These are phyloP conservation scores for Leersia perrieri DNA, from an alignment of 176 grass and related monocot genomes.

Conservation along the genomic window DNA sequence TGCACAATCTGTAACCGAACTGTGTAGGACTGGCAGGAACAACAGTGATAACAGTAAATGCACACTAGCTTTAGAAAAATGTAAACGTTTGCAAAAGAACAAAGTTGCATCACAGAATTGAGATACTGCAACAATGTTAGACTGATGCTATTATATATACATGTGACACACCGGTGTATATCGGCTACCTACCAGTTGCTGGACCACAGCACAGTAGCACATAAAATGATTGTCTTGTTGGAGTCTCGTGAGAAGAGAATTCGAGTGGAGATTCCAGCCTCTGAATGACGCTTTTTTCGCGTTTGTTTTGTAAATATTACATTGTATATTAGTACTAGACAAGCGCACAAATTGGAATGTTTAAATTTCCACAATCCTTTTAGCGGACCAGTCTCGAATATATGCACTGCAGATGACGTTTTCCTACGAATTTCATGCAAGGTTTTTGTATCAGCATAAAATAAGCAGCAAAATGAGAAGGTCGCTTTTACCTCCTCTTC, in stretches of 20 bases:
- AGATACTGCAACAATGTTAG: conserved; percentile 10
- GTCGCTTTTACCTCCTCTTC: not conserved
- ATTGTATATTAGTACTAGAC: not conserved
- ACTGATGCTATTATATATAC: conserved; percentile 10
- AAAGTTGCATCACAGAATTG: conserved; percentile 4
- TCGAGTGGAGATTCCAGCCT: not conserved
- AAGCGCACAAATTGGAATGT: not conserved
- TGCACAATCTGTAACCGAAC: not conserved
- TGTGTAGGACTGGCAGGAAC: not conserved
- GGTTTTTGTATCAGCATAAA: not conserved
- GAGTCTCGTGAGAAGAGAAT: not conserved
- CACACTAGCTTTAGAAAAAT: not conserved
- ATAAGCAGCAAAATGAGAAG: not conserved
- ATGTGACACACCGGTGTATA: not conserved
- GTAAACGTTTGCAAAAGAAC: not conserved
- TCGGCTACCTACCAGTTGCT: conserved; percentile 1
- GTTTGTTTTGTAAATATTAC: too few species aligned
- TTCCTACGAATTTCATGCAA: not conserved
- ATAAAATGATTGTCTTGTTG: conserved; percentile 31
- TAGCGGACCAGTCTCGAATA: not conserved
- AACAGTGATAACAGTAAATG: not conserved
- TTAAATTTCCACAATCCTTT: not conserved
- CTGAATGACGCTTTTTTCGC: not conserved
- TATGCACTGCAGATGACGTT: not conserved
- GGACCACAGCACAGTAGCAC: conserved; percentile 35